Conservation (phyloP, 192 early-diverging fungal species). For the Entomortierella lignicola region DNA sequence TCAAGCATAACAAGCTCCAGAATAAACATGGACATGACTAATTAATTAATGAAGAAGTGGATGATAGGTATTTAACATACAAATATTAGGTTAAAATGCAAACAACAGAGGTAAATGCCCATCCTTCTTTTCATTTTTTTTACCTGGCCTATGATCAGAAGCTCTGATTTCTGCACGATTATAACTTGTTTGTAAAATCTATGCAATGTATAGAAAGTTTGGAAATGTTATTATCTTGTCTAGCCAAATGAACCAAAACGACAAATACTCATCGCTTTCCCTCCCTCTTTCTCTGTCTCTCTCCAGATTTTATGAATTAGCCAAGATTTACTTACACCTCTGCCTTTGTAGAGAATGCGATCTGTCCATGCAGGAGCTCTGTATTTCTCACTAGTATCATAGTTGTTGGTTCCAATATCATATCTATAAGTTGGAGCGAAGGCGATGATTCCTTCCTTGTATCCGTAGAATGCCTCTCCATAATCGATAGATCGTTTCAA, state of each 20-base stretch:
- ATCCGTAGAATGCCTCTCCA: slow-evolving; percentile 78
- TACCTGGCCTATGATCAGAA: slow-evolving; percentile 88
- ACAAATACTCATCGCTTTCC: too few species aligned
- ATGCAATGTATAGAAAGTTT: too few species aligned
- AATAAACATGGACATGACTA: slow-evolving; percentile 45
- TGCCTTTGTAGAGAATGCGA: slow-evolving; percentile 71
- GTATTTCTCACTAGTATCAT: slow-evolving; percentile 74
- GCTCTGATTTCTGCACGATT: slow-evolving; percentile 67
- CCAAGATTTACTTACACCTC: slow-evolving; percentile 41
- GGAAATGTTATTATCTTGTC: too few species aligned
- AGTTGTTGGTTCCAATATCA: slow-evolving; percentile 74
- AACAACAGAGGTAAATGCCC: too few species aligned
- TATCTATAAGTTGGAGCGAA: slow-evolving; percentile 89
- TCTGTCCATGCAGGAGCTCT: slow-evolving; percentile 55
- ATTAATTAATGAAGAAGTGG: slow-evolving; percentile 13
- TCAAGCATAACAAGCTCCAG: slow-evolving; percentile 60
- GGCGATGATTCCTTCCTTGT: slow-evolving; percentile 77
- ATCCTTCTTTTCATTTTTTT: neutral
- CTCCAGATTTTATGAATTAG: too few species aligned
- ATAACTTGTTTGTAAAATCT: slow-evolving; percentile 63
- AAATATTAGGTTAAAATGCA: too few species aligned
- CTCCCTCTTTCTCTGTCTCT: too few species aligned
- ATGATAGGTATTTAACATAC: too few species aligned
- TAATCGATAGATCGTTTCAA: slow-evolving; percentile 67
- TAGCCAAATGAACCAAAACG: too few species aligned